Evolutionary conservation across 164 flowering plant genomes (phyloP).

Genomic region (Nymphaea colorata): DNA sequence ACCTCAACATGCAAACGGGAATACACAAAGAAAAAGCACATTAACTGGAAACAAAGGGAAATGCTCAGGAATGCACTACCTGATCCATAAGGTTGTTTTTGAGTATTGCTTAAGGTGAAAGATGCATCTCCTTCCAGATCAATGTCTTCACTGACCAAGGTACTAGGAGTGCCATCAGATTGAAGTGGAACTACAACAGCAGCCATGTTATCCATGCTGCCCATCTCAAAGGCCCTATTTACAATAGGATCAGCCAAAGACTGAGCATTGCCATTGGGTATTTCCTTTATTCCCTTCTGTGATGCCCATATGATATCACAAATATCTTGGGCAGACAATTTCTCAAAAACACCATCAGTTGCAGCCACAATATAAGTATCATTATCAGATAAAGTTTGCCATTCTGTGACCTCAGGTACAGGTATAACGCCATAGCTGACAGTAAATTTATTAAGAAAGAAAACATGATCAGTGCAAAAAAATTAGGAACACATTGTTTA

Average conservation of each 20-base stretch:
- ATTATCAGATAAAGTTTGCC: constrained; percentile 61
- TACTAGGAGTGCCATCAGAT: constrained; percentile 16
- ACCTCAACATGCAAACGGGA: not conserved
- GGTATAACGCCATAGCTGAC: constrained; percentile 87
- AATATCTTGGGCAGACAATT: constrained; percentile 62
- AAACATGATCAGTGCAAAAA: not conserved
- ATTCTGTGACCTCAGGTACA: constrained; percentile 84
- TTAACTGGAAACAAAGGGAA: not conserved
- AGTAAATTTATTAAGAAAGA: not conserved
- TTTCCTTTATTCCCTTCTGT: not conserved
- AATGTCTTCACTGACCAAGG: constrained; percentile 14
- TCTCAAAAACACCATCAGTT: constrained; percentile 93
- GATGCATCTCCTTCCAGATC: constrained; percentile 18
- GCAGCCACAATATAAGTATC: constrained; percentile 85
- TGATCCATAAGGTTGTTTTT: constrained; percentile 17
- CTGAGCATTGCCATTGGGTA: constrained; percentile 7
- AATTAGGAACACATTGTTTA: not conserved
- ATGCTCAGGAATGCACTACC: constrained; percentile 17
- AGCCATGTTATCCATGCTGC: constrained; percentile 92
- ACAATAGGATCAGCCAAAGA: constrained; percentile 83
- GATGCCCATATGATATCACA: constrained; percentile 77
- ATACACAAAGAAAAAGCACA: not conserved
- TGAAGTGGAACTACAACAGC: constrained; percentile 70
- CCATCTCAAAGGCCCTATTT: constrained; percentile 61
- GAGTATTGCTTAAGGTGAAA: constrained; percentile 15